A percentile compares a stretch with the other conserved stretches of the same genome.
These are phyloP conservation scores for Epichloe baconii DNA, from an alignment of 2,329 filamentous ascomycete species.

Conservation along the genomic window DNA sequence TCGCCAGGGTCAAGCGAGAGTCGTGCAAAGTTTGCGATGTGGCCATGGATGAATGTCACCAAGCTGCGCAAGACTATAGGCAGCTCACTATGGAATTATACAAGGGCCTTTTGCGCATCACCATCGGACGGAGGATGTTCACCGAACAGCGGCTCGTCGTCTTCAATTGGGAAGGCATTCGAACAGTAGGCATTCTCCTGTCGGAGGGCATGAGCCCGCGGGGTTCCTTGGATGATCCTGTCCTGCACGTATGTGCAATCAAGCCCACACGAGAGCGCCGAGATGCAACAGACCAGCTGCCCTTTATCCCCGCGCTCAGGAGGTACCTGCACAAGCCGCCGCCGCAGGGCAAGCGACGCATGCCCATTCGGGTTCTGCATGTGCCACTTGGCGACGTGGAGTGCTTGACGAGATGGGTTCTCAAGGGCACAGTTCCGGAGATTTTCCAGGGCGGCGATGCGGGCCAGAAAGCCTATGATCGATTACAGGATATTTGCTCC, in stretches of 20 bases:
- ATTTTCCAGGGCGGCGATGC: conserved; percentile 41
- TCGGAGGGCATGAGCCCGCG: conserved; percentile 60
- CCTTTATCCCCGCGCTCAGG: conserved; percentile 63
- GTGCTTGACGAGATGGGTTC: conserved; percentile 60
- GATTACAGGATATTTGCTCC: conserved; percentile 54
- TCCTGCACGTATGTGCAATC: conserved; percentile 68
- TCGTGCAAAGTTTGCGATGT: conserved; percentile 69
- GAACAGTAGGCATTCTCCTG: conserved; percentile 69
- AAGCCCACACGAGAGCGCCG: conserved; percentile 53
- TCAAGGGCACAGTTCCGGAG: conserved; percentile 45
- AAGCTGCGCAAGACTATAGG: conserved; percentile 68
- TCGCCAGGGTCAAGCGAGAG: conserved; percentile 82
- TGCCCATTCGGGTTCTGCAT: conserved; percentile 54
- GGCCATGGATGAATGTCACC: conserved; percentile 68
- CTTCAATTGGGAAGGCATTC: conserved; percentile 71
- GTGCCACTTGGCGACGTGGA: conserved; percentile 71
- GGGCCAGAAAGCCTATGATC: conserved; percentile 45
- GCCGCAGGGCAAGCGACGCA: conserved; percentile 44
- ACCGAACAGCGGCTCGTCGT: conserved; percentile 63
- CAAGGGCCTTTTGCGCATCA: conserved; percentile 61
- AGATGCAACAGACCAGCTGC: conserved; percentile 73
- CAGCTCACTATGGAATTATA: conserved; percentile 73
- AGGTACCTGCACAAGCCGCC: conserved; percentile 55
- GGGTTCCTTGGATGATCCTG: conserved; percentile 42
- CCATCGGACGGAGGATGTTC: conserved; percentile 71